These are phyloP conservation scores for Fusarium sp. DNA, from an alignment of 2,329 filamentous ascomycete species.

Conservation along the genomic window DNA sequence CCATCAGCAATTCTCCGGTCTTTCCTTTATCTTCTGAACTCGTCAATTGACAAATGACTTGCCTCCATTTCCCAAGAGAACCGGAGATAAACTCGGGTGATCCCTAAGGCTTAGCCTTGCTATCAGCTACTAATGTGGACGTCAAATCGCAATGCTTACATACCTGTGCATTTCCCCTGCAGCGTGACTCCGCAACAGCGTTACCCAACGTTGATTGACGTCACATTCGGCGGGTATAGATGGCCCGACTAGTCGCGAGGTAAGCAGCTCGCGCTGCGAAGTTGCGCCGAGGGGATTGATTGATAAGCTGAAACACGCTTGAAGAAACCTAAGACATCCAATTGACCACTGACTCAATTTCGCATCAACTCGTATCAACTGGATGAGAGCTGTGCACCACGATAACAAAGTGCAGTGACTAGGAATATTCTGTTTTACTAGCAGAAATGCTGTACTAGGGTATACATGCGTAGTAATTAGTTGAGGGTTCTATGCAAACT, in stretches of 20 bases:
- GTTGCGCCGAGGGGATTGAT: constrained; percentile 23
- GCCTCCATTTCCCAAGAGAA: neutral
- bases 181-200: neutral
- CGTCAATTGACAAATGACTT: neutral
- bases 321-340: neutral
- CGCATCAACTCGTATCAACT: neutral
- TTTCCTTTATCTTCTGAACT: neutral
- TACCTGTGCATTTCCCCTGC: neutral
- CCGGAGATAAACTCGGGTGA: neutral
- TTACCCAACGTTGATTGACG: constrained; percentile 19
- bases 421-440: neutral
- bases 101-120: constrained; percentile 12
- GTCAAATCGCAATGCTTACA: neutral
- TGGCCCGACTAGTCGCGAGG: neutral
- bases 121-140: constrained; percentile 10
- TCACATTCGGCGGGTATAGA: neutral
- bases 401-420: neutral
- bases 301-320: neutral
- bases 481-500: neutral
- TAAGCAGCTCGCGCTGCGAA: constrained; percentile 2
- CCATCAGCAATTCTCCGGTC: neutral
- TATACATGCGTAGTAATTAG: neutral
- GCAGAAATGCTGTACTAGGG: neutral
- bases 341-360: neutral
- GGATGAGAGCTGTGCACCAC: too few species aligned